Evolutionary conservation across 2,329 filamentous ascomycete genomes (phyloP), one percentile per base, ranked within the genome.

Genomic region (Akanthomyces uredinophilus): DNA sequence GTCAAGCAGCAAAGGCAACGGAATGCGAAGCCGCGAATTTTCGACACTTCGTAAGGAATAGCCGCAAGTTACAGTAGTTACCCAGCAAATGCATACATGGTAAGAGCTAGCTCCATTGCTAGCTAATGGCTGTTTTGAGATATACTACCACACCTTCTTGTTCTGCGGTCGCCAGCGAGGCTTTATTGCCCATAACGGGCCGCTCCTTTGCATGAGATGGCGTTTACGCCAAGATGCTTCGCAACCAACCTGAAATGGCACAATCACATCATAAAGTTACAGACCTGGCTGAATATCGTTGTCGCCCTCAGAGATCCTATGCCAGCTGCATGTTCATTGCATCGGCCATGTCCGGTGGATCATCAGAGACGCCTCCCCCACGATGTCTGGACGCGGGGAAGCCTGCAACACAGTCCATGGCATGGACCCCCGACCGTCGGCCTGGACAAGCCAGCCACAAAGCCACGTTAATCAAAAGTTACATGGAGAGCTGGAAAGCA

Each of bases 291-390:
- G 7, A 35, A 8, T 11, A 35, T 10, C 32, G 2, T 8, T 10
- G 11, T 35, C 32, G 7, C 32, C 7, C 32, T 35, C n/a, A 2
- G 6, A 35, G 22, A n/a, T 41, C 32, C 18, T 22, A 16, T 22
- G 10, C 44, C 18, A 35, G 47, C 14, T 44, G 20, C 24, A 44
- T 13, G 22, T 18, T 20, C 14, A 41, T 6, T 20, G 27, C 29
- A 51, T 52, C 58, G 58, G 58, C 58, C 58, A 53, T 53, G 58
- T 60, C 58, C 58, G 58, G 49, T 60, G 58, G 58, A 60, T 60
- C 58, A 41, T 14, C n/a, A 43, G 4, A 37, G 37, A 46, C 58
- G 51, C 58, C 39, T 60, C 58, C 56, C 58, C 49, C 58, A 11
- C 58, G 58, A 60, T 60, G 37, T n/a, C 20, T n/a, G 27, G 47